Conservation (phyloP, 768 basidiomycete genomes). For the Pholiota microspora region DNA sequence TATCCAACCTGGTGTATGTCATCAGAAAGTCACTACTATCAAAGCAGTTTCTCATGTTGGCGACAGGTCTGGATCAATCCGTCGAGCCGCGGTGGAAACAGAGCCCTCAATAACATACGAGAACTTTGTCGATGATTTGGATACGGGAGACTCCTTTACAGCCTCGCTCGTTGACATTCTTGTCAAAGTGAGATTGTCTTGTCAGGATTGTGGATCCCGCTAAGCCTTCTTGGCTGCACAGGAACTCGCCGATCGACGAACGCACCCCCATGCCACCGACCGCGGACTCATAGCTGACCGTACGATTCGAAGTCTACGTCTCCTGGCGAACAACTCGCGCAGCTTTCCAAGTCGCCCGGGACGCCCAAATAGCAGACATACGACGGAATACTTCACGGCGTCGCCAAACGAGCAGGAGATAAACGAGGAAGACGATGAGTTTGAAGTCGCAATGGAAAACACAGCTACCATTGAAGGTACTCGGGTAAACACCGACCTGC, state of each 20-base stretch:
- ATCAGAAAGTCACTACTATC: constrained; percentile 3
- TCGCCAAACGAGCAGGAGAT: constrained; percentile 60
- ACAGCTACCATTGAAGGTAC: constrained; percentile 47
- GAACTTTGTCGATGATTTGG: constrained; percentile 72
- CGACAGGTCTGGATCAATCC: constrained; percentile 67
- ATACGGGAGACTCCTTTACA: constrained; percentile 79
- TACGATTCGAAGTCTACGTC: constrained; percentile 61
- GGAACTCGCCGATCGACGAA: constrained; percentile 77
- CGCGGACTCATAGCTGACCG: constrained; percentile 63
- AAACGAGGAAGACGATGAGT: constrained; percentile 70
- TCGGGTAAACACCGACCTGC: constrained; percentile 58
- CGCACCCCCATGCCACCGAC: constrained; percentile 50
- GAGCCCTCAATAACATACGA: constrained; percentile 72
- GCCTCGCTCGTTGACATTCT: constrained; percentile 72
- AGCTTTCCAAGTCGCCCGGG: constrained; percentile 45
- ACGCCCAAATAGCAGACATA: constrained; percentile 34
- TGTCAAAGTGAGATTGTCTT: constrained; percentile 58
- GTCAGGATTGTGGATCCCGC: background rate
- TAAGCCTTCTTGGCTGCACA: constrained; percentile 23
- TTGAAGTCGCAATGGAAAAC: constrained; percentile 43
- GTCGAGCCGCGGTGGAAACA: constrained; percentile 65
- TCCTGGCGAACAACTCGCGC: constrained; percentile 51
- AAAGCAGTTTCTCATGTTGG: background rate
- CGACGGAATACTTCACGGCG: constrained; percentile 45
- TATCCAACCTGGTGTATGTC: constrained; percentile 75